Base-by-base conservation (phyloP, 306 rosid species). In the Vigna hirtella region DNA sequence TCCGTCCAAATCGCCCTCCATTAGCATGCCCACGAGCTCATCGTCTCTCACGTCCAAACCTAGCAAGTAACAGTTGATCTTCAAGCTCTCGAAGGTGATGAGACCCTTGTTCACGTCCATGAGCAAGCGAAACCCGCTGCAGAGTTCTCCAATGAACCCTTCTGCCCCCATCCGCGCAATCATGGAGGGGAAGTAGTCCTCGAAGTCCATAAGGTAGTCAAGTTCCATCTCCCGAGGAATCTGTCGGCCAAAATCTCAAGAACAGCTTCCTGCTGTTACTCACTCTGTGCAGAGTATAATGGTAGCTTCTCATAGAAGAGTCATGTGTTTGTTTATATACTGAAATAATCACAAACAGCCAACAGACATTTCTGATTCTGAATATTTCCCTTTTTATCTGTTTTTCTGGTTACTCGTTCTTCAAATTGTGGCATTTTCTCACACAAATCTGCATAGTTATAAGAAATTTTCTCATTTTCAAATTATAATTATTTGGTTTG, bases 1-100 rank as follows among this genome's bases (percentile, higher is more conserved):
- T 57, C 96, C 96, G 51, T 91, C 96, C 65, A 91, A 74, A 81
- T 91, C 93, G 36, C 93, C 89, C 65, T 89, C 93, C 91, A 89
- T 81, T 48, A 91, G 57, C 96, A 91, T 91, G 83, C 84, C 76
- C 14, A 74, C 73, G 0, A 90, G 84, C 49, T 88, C 93, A 0
- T 90, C 91, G 16, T 90, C 93, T 42, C 81, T 73, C 43, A 88
- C 77, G 3, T 85, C 73, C 69, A 90, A 50, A 0, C 96, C 96
- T 1, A 90, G 82, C 36, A 85, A 50, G 49, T 52, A 52, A 22
- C 86, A 74, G 64, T 80, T 90, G 76, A 77, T 51, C 88, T 88
- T 90, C 86, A 90, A 82, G 87, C 93, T 90, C 67, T 90, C 96
- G 64, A 90, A 90, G 32, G 96, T 90, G 77, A 90, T 88, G 15